Evolutionary conservation across 176 grass and related monocot species (phyloP).

Genomic region (Poa pratensis): DNA sequence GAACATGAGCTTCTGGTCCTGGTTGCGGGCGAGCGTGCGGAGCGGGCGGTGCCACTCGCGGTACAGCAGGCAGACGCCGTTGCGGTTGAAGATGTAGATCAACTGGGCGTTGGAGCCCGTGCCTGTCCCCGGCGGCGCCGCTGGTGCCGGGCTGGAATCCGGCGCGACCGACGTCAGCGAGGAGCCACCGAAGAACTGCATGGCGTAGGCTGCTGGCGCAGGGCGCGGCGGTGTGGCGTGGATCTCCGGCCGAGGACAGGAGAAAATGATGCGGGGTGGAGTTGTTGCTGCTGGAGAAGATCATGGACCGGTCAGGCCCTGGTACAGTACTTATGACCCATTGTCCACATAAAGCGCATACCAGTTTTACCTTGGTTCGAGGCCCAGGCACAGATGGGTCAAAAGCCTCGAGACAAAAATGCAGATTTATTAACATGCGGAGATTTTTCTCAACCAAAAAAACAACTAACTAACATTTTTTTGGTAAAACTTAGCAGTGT

Average conservation of each 20-base stretch:
- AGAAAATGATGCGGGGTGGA: neutral
- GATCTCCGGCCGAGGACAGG: conserved; percentile 38
- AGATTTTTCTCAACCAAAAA: no score
- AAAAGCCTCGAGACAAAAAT: no score
- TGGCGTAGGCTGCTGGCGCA: conserved; percentile 28
- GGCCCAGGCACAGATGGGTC: neutral
- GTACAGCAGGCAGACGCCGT: conserved; percentile 86
- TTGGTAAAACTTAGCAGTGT: no score
- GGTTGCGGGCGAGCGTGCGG: conserved; percentile 71
- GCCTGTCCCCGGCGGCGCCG: conserved; percentile 70
- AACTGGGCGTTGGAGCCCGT: conserved; percentile 72
- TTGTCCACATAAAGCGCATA: neutral
- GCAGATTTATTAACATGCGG: no score
- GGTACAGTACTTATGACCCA: neutral
- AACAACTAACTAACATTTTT: no score
- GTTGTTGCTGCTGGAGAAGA: neutral
- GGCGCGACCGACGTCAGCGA: conserved; percentile 52
- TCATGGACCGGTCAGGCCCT: neutral
- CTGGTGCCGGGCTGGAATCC: conserved; percentile 63
- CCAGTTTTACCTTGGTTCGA: neutral
- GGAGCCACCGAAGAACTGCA: conserved; percentile 91
- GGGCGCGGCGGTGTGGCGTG: neutral
- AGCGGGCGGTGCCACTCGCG: conserved; percentile 90
- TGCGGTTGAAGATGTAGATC: conserved; percentile 95
- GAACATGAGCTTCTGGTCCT: conserved; percentile 99